These are phyloP conservation scores for Coemansia sp. DNA, from an alignment of 192 early-diverging fungal species.

Conservation along the genomic window DNA sequence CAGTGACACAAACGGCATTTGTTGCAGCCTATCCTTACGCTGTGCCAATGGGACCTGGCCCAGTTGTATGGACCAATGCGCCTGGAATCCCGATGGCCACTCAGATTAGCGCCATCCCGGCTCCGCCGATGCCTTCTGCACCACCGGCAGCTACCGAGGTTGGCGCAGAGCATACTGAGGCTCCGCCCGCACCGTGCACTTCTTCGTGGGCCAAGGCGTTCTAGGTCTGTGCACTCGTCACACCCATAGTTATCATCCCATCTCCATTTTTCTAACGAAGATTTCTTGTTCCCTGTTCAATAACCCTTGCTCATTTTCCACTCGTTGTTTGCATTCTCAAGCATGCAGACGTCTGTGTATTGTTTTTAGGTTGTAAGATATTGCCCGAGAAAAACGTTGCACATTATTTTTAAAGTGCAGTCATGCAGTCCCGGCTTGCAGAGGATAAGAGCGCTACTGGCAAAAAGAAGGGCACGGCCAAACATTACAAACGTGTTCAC, in stretches of 20 bases:
- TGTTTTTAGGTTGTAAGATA: too few relatives aligned
- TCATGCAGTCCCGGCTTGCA: slow-evolving; percentile 6
- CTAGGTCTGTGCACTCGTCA: too few relatives aligned
- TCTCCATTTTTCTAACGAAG: too few relatives aligned
- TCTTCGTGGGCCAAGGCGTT: slow-evolving; percentile 19
- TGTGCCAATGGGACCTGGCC: slow-evolving; percentile 34
- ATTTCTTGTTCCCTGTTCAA: too few relatives aligned
- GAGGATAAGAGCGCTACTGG: slow-evolving; percentile 1
- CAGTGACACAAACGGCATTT: slow-evolving; percentile 19
- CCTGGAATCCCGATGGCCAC: background rate
- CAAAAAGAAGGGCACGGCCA: slow-evolving; percentile 13
- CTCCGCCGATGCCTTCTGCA: background rate
- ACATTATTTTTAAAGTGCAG: background rate
- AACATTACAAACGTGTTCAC: slow-evolving; percentile 36
- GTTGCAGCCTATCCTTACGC: slow-evolving; percentile 7
- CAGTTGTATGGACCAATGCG: slow-evolving; percentile 35
- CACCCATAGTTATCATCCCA: too few relatives aligned
- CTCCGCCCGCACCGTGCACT: slow-evolving; percentile 10
- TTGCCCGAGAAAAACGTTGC: too few relatives aligned
- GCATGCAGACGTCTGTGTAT: too few relatives aligned
- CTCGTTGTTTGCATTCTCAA: too few relatives aligned
- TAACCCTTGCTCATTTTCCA: too few relatives aligned
- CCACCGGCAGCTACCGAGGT: slow-evolving; percentile 7
- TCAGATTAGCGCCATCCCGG: background rate
- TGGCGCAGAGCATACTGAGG: slow-evolving; percentile 4